Base-by-base conservation (phyloP, 805 yeast species). In the Pichia kluyveri region DNA sequence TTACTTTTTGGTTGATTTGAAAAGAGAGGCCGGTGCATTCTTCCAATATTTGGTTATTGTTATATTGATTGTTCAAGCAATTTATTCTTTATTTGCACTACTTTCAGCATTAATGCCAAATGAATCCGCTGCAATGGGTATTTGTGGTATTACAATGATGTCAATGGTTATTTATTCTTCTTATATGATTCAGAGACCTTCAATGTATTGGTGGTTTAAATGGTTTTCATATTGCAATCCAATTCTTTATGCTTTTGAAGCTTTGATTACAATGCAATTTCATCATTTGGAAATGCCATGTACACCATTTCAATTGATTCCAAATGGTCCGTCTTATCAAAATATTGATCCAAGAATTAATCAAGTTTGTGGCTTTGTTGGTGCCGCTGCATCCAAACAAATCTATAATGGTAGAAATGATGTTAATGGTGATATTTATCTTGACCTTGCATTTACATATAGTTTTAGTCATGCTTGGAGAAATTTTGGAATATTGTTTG, bases 401-500 rank as follows among this genome's bases (percentile, higher is more conserved):
- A 36, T 54, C 11, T 57, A 56, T 41, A 56, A 59, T 32, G 50
- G 48, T 18, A 44, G 70, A 9, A 50, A 59, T 17, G 60, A 62
- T 48, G 84, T 81, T 36, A 60, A 61, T 51, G 87, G 86, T 60
- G 77, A 74, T 48, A 59, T 60, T 18, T 81, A 77, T 55, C 47
- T 80, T 12, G 51, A 52, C 6, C 56, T 56, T 4, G 61, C 79
- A 9, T 86, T 63, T 63, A 59, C 63, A 40, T 87, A 82, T 68
- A 59, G 60, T 19, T 78, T 72, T 57, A 53, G 63, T 19, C 86
- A 87, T 63, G 72, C 76, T 44, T 87, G 96, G 96, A 79, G 95
- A 69, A 84, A 87, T 62, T 72, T 83, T 49, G 96, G 81, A 49
- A 72, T 76, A 49, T 47, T 69, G 48, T 50, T 73, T 55, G 75